Base-by-base conservation (phyloP, 768 basidiomycete species). In the Serpula lacrymans region DNA sequence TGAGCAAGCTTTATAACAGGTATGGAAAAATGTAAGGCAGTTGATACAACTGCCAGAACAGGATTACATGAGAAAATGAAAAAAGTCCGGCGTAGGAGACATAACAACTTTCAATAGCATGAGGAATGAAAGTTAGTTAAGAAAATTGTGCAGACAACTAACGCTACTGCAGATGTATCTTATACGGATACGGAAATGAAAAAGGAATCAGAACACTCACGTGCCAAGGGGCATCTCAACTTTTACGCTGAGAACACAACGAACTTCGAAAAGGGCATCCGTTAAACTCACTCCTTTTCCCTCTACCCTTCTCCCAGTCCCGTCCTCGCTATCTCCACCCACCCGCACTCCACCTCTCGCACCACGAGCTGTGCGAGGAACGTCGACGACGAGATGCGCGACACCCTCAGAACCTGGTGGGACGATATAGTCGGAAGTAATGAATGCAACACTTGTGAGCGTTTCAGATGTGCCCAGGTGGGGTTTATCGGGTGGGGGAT, bases 371-470 rank as follows among this genome's bases (percentile, higher is more conserved):
- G 70, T 60, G 34, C 63, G 69, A 4, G 88, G 88, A n/a, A 89
- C 77, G 55, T 90, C 82, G 47, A 92, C 81, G 9, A 88, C 84
- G 9, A 92, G 71, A 51, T 75, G 79, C 1, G 88, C 88, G 2
- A 89, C 74, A 16, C 88, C 88, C 53, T 90, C 88, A 3, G 70
- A 72, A 13, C 84, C 85, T 1, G 86, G 84, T 6, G 71, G 72
- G 22, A 89, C 77, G 23, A 77, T 75, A 48, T 89, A 90, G 51
- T 90, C 88, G 21, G 74, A 70, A 3, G 85, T 86, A 27, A 76
- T 75, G 59, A 84, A 92, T 9, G 82, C 73, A 13, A 89, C 79
- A 9, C 74, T 78, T 2, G 77, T 73, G 20, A 86, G 62, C 0
- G 79, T 75, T 54, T 92, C 89, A 1, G 79, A 80, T 9, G 84